Percentiles rank a stretch among this genome's conserved stretches.
Evolutionary conservation across 2,329 filamentous ascomycete genomes (phyloP).

Genomic region (Arthrobotrys pseudoclavata): DNA sequence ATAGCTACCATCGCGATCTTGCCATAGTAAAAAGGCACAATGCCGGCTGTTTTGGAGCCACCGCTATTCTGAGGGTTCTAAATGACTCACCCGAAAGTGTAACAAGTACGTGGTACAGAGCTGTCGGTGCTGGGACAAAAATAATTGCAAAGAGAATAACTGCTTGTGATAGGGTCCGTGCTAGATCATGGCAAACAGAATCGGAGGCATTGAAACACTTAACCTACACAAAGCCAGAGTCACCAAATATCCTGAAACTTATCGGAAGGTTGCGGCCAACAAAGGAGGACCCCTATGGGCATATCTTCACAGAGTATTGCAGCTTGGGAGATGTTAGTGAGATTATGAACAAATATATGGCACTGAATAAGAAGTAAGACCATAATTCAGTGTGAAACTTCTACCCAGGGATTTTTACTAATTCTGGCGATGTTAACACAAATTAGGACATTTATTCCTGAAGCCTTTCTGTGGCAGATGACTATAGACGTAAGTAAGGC

Average conservation of each 20-base stretch:
- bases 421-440: background rate
- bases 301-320: constrained; percentile 46
- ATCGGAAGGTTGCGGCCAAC: constrained; percentile 16
- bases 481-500: constrained; percentile 29
- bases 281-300: constrained; percentile 19
- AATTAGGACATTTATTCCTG: constrained; percentile 38
- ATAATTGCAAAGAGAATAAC: constrained; percentile 47
- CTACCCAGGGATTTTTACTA: background rate
- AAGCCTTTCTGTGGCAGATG: constrained; percentile 38
- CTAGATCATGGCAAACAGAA: constrained; percentile 23
- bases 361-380: background rate
- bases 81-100: background rate
- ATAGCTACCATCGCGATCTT: background rate
- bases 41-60: constrained; percentile 32
- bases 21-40: constrained; percentile 15
- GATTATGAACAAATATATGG: constrained; percentile 4
- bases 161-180: background rate
- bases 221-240: background rate
- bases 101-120: constrained; percentile 20
- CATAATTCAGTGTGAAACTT: background rate
- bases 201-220: constrained; percentile 11
- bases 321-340: constrained; percentile 32
- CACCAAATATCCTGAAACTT: constrained; percentile 10
- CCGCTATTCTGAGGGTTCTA: constrained; percentile 26
- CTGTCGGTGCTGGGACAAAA: background rate